phyloP scores from a whole-genome alignment of 345 rosid genomes.

The Sisymbrium altissimum region DNA sequence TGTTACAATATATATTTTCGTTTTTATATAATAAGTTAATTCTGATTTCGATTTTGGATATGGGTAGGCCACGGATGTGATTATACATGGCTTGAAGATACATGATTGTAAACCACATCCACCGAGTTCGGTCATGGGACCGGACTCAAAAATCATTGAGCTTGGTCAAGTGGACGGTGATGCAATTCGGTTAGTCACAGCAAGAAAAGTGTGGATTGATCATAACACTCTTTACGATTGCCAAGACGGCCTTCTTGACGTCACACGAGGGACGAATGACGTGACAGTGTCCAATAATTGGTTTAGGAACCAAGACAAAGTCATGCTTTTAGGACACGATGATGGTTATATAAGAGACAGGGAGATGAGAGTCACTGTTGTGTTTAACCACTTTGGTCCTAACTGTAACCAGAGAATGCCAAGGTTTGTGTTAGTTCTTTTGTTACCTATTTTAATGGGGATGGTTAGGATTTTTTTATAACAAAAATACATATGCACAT shows the following conservation, averaged over 20 bases:
- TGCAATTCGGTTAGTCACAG: neutral
- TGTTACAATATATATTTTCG: too few relatives aligned
- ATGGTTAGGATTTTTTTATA: too few relatives aligned
- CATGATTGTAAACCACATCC: neutral
- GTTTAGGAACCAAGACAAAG: slow-evolving; percentile 15
- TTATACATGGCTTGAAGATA: neutral
- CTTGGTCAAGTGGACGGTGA: neutral
- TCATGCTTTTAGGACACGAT: slow-evolving; percentile 9
- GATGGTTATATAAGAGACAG: neutral
- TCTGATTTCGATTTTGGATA: neutral
- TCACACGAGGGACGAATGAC: neutral
- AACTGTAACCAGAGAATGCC: slow-evolving; percentile 12
- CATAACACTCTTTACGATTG: slow-evolving; percentile 4
- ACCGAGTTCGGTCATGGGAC: slow-evolving; percentile 2
- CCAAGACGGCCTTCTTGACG: neutral
- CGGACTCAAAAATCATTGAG: neutral
- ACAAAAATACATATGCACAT: too few relatives aligned
- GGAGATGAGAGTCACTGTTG: neutral
- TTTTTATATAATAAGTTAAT: too few relatives aligned
- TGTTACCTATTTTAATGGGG: neutral
- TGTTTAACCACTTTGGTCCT: slow-evolving; percentile 7
- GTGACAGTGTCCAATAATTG: neutral
- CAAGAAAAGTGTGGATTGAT: slow-evolving; percentile 6
- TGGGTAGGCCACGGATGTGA: neutral
- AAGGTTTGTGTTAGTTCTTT: neutral